Conservation (phyloP, 345 rosid species). For the Citrus maxima region DNA sequence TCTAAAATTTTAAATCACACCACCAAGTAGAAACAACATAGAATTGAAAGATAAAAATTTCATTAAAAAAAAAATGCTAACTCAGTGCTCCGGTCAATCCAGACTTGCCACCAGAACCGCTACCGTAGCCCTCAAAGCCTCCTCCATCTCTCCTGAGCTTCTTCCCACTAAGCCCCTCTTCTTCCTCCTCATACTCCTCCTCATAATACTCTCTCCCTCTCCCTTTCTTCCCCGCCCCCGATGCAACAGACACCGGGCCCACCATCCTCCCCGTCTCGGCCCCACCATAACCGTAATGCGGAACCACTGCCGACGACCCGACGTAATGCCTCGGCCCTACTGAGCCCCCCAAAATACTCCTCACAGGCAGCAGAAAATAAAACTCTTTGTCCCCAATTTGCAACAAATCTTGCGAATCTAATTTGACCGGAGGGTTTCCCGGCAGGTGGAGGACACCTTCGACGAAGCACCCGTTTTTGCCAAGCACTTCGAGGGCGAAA, state of each 20-base stretch:
- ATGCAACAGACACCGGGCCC: slow-evolving; percentile 21
- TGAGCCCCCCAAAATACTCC: slow-evolving; percentile 81
- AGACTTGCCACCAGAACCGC: slow-evolving; percentile 56
- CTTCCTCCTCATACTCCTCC: slow-evolving; percentile 55
- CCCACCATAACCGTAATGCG: slow-evolving; percentile 51
- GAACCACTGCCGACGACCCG: slow-evolving; percentile 27
- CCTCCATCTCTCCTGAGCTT: slow-evolving; percentile 74
- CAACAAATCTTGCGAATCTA: slow-evolving; percentile 89
- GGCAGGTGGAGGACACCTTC: slow-evolving; percentile 99
- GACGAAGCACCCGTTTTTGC: slow-evolving; percentile 93
- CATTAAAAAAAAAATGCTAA: slow-evolving; percentile 19
- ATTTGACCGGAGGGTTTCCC: slow-evolving; percentile 84
- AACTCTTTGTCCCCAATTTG: slow-evolving; percentile 97
- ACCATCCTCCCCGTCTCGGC: slow-evolving; percentile 31
- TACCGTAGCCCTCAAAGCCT: slow-evolving; percentile 39
- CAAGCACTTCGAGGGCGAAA: slow-evolving; percentile 95
- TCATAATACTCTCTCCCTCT: slow-evolving; percentile 60
- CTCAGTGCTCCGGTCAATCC: slow-evolving; percentile 49
- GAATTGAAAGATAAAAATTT: neutral
- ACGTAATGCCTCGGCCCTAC: slow-evolving; percentile 68
- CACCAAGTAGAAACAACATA: neutral
- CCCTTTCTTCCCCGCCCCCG: slow-evolving; percentile 57
- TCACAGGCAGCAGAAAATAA: slow-evolving; percentile 79
- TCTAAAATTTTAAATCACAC: neutral
- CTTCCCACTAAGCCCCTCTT: slow-evolving; percentile 65